A percentile compares a stretch with the other conserved stretches of the same genome.
Evolutionary conservation across 768 basidiomycete genomes (phyloP).

Genomic region (Coprinopsis sp.): DNA sequence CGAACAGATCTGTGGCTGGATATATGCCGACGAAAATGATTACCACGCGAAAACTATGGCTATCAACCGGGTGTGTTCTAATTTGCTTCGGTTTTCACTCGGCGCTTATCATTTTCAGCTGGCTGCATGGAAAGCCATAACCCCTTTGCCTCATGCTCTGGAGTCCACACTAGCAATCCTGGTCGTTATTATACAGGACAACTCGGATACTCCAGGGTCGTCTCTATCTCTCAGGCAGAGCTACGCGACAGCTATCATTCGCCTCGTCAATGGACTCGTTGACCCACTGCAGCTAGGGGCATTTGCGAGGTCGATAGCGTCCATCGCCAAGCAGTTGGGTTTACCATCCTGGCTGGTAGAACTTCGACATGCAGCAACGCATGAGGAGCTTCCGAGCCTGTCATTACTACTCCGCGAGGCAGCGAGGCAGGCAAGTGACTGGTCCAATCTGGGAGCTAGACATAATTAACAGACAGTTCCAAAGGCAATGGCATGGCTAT

Average conservation of each 20-base stretch:
- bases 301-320: conserved; percentile 87
- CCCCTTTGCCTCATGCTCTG: conserved; percentile 75
- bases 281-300: conserved; percentile 88
- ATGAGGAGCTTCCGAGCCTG: conserved; percentile 88
- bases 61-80: conserved; percentile 54
- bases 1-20: conserved; percentile 71
- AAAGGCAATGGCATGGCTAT: conserved; percentile 80
- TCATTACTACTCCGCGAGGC: conserved; percentile 76
- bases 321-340: conserved; percentile 81
- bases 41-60: conserved; percentile 51
- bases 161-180: conserved; percentile 68
- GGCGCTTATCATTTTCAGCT: conserved; percentile 46
- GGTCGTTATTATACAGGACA: conserved; percentile 55
- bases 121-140: conserved; percentile 74
- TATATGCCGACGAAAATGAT: conserved; percentile 64
- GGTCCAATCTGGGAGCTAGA: not conserved
- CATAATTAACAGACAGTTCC: not conserved
- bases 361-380: conserved; percentile 90
- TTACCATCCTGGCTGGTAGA: conserved; percentile 89
- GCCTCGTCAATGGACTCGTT: conserved; percentile 92
- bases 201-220: conserved; percentile 14
- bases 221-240: conserved; percentile 62
- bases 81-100: not conserved
- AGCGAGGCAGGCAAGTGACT: conserved; percentile 52
- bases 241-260: conserved; percentile 76